These are phyloP conservation scores for Jacaranda copaia DNA, from an alignment of 257 asterid species.

Conservation along the genomic window DNA sequence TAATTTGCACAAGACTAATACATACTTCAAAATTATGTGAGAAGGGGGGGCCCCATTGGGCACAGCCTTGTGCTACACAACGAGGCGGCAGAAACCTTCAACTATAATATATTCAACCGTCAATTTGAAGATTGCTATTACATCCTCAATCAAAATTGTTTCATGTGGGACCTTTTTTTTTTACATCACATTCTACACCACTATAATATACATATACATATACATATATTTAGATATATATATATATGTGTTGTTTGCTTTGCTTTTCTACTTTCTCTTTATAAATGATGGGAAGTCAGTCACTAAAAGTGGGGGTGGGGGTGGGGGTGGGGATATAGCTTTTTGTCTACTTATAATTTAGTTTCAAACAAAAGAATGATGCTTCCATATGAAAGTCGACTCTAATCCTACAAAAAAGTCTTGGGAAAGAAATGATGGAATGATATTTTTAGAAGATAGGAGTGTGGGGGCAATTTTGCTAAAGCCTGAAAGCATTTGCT, in stretches of 20 bases:
- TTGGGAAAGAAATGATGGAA: constrained; percentile 38
- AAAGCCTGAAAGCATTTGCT: constrained; percentile 33
- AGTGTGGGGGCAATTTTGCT: constrained; percentile 15
- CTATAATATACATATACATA: constrained; percentile 6
- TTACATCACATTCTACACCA: constrained; percentile 29
- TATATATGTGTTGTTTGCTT: neutral
- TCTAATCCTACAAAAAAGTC: constrained; percentile 37
- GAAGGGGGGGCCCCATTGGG: constrained; percentile 40
- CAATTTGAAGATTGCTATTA: constrained; percentile 18
- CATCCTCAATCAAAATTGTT: constrained; percentile 44
- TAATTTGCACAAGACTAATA: neutral
- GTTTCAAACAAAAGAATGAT: constrained; percentile 49
- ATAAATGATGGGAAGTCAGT: constrained; percentile 36
- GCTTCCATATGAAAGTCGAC: constrained; percentile 38
- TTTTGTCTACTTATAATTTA: constrained; percentile 20
- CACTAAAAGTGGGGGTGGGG: constrained; percentile 23
- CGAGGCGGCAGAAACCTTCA: neutral
- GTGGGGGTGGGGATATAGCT: neutral
- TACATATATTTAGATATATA: too few relatives aligned
- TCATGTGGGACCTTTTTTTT: constrained; percentile 23
- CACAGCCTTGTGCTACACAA: constrained; percentile 40
- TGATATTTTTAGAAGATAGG: constrained; percentile 30
- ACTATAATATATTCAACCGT: neutral
- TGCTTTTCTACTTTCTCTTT: constrained; percentile 4
- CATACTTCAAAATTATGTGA: neutral